Base-by-base conservation (phyloP, 805 yeast species). In the Clavispora fructus region DNA sequence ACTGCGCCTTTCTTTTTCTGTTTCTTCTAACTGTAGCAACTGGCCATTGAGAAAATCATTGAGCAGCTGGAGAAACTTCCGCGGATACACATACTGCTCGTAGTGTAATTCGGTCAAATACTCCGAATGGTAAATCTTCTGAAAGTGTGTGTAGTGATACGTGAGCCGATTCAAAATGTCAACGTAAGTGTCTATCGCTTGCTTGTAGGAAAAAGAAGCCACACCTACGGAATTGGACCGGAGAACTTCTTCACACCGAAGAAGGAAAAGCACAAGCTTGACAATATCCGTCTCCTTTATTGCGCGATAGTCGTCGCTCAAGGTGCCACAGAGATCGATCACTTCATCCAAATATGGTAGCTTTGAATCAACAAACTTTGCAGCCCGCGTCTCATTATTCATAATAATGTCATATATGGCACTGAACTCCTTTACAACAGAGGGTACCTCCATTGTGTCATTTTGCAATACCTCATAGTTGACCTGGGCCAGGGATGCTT, bases 391-490 rank as follows among this genome's bases (percentile, higher is more conserved):
- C 49, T 65, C 69, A 48, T 71, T 71, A 43, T 67, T 63, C 29
- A 59, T 40, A 26, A 71, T 60, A 13, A 71, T 61, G 12, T 67
- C 72, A 46, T 62, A 61, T 23, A 70, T 62, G 10, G 68, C 61
- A 14, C 42, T 25, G 23, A 48, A 49, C 45, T 65, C 64, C 26
- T 61, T 64, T 14, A 82, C 58, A 0, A 86, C 87, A 1, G 71
- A 74, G 0, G 80, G 77, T 4, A 86, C 69, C 49, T 86, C 87
- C 4, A 59, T 54, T 16, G 75, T 68, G 56, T 83, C 91, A 40
- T 70, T 71, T 16, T 64, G 63, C 3, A 85, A 65, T 1, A 83
- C 78, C 2, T 67, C 61, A 14, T 72, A 61, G 59, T 53, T 77
- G 74, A 26, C 54, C 43, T 48, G 67, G 12, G 41, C 13, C 6